These are phyloP conservation scores for Suhomyces ambrosiae DNA, from an alignment of 1,139 yeast genomes.

Conservation along the genomic window DNA sequence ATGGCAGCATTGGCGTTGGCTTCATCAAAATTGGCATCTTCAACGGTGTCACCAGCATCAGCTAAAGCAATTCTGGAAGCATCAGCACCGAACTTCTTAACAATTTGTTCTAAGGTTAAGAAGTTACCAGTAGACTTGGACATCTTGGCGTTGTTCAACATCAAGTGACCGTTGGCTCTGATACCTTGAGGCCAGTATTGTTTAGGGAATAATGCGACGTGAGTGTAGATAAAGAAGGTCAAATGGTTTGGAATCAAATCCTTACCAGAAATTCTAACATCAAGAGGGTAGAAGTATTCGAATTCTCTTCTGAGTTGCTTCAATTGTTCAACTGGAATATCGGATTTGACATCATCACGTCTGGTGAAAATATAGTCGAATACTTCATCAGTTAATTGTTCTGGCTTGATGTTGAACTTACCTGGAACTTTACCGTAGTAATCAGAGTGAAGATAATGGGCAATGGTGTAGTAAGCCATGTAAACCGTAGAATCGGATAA, in stretches of 20 bases:
- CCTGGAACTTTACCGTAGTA: conserved; percentile 81
- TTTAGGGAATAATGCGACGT: conserved; percentile 90
- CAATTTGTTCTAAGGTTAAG: conserved; percentile 83
- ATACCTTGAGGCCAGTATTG: conserved; percentile 92
- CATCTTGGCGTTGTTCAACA: conserved; percentile 97
- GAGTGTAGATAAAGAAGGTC: conserved; percentile 91
- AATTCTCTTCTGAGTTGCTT: conserved; percentile 85
- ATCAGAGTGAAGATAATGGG: conserved; percentile 84
- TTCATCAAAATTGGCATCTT: conserved; percentile 98
- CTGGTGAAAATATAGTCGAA: conserved; percentile 89
- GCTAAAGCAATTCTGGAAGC: conserved; percentile 97
- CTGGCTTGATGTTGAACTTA: conserved; percentile 71
- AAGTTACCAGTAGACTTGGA: conserved; percentile 97
- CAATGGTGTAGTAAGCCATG: conserved; percentile 93
- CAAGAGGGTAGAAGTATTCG: conserved; percentile 93
- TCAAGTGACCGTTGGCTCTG: conserved; percentile 92
- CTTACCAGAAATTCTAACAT: conserved; percentile 89
- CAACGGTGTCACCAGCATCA: conserved; percentile 97
- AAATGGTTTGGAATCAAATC: conserved; percentile 97
- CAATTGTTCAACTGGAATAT: conserved; percentile 69
- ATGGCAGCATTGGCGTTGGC: conserved; percentile 96
- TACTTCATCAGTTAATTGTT: conserved; percentile 89
- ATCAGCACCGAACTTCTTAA: conserved; percentile 93
- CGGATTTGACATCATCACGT: conserved; percentile 57
- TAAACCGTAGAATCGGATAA: conserved; percentile 94